Base-by-base conservation (phyloP, 345 rosid genomes). In the Dimocarpus longan region DNA sequence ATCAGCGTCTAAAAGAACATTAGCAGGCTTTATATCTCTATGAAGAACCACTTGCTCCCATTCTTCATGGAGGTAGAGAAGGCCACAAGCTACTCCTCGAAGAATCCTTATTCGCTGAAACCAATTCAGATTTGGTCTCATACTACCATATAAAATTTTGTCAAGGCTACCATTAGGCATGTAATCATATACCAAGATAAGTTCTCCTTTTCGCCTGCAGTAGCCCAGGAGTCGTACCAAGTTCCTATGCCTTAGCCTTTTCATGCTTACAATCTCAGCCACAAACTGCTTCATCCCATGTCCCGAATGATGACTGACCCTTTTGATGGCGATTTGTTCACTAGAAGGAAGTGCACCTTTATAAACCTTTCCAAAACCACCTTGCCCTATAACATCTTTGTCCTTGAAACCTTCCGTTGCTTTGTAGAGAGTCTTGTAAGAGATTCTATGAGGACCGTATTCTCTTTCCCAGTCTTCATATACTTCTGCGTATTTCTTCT, bases 151-250 rank as follows among this genome's bases (percentile, higher is more conserved):
- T 8, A 88, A 39, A 66, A 76, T 79, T 72, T 76, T 82, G 75
- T 88, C 88, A 40, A 86, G 88, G 65, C 91, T 88, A 26, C 87
- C 89, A 63, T 88, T 88, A 15, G 85, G 84, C 91, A 88, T 88
- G 16, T 50, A 84, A 63, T 88, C 89, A 70, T 89, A 87, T 12
- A 89, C 89, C 82, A 87, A 66, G 5, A 87, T 85, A 62, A 89
- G 80, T 57, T 89, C 91, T 44, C 87, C 87, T 74, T 78, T 80
- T 76, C 87, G 81, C 76, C 87, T 88, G 84, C 93, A 88, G 81
- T 85, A 89, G 8, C 91, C 93, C 5, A 80, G 82, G 60, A 89
- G 87, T 66, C 68, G 86, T 59, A 88, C 93, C 78, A 88, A 74
- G 63, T 90, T 86, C 91, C 88, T n/a, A 59, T 59, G 64, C 10